A percentile compares a stretch with the other conserved stretches of the same genome.
Evolutionary conservation across 768 basidiomycete genomes (phyloP).

Genomic region (Tulasnella sp.): DNA sequence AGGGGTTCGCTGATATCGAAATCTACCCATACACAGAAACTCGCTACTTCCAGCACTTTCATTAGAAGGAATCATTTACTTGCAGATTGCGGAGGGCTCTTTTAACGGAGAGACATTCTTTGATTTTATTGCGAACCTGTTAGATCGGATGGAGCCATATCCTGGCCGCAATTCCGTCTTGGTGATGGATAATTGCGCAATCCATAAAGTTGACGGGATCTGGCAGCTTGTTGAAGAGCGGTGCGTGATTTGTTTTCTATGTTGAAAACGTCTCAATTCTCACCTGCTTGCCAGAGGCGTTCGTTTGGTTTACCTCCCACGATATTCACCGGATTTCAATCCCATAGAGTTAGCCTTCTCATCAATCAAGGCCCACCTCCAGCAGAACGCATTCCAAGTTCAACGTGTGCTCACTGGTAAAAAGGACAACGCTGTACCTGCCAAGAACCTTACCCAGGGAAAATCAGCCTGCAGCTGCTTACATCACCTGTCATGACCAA

Average conservation of each 20-base stretch:
- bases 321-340: slow-evolving; percentile 34
- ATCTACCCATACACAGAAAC: slow-evolving; percentile 35
- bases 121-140: slow-evolving; percentile 38
- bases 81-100: neutral
- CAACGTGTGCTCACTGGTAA: neutral
- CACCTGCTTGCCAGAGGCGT: neutral
- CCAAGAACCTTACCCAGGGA: too few species aligned
- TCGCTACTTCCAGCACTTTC: slow-evolving; percentile 30
- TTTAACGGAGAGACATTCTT: neutral
- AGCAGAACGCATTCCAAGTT: neutral
- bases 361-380: slow-evolving; percentile 31
- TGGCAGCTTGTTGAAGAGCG: neutral
- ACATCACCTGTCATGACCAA: too few species aligned
- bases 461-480: too few species aligned
- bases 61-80: slow-evolving; percentile 13
- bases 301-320: slow-evolving; percentile 24
- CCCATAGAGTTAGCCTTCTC: slow-evolving; percentile 35
- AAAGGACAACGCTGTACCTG: slow-evolving; percentile 4
- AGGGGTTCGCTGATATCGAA: neutral
- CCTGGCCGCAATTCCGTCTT: slow-evolving; percentile 44
- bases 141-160: slow-evolving; percentile 39
- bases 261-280: neutral
- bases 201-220: slow-evolving; percentile 22
- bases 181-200: slow-evolving; percentile 46
- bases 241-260: neutral